Evolutionary conservation across 305 asterid genomes (phyloP).

Genomic region (Fraxinus dipetala): DNA sequence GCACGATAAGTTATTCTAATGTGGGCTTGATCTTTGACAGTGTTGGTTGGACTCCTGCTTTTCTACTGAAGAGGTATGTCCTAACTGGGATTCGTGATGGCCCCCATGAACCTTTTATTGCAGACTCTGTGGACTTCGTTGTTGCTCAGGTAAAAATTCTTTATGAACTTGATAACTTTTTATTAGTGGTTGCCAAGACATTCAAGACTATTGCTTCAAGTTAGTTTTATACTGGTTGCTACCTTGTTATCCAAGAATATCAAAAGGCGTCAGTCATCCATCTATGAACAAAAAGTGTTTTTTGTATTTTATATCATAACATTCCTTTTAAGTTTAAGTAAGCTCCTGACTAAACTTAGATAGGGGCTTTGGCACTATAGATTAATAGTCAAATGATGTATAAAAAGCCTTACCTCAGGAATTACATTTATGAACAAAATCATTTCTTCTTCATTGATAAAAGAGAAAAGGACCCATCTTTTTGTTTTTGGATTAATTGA

Average conservation of each 20-base stretch:
- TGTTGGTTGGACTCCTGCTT: slow-evolving; percentile 90
- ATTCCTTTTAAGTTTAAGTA: not conserved
- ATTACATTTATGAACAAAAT: not conserved
- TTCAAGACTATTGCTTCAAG: not conserved
- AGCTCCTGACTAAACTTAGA: not conserved
- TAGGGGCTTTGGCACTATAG: not conserved
- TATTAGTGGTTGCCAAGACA: not conserved
- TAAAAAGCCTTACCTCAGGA: not conserved
- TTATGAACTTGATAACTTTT: not conserved
- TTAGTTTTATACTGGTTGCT: not conserved
- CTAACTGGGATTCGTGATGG: slow-evolving; percentile 84
- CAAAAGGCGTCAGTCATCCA: not conserved
- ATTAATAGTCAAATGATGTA: not conserved
- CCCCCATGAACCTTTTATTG: slow-evolving; percentile 95
- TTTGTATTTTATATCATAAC: not conserved
- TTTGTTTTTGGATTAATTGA: not conserved
- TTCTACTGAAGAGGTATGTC: slow-evolving; percentile 85
- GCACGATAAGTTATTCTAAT: not conserved
- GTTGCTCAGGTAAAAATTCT: slow-evolving; percentile 76
- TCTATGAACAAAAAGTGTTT: not conserved
- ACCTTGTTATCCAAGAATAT: not conserved
- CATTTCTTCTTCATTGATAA: not conserved
- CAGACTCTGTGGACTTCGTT: slow-evolving; percentile 93
- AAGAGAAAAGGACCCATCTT: not conserved
- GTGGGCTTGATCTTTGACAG: slow-evolving; percentile 46